Percentiles rank a stretch among this genome's conserved stretches.
Evolutionary conservation across 495 filamentous ascomycete genomes (phyloP).

Genomic region (Xylaria scruposa): DNA sequence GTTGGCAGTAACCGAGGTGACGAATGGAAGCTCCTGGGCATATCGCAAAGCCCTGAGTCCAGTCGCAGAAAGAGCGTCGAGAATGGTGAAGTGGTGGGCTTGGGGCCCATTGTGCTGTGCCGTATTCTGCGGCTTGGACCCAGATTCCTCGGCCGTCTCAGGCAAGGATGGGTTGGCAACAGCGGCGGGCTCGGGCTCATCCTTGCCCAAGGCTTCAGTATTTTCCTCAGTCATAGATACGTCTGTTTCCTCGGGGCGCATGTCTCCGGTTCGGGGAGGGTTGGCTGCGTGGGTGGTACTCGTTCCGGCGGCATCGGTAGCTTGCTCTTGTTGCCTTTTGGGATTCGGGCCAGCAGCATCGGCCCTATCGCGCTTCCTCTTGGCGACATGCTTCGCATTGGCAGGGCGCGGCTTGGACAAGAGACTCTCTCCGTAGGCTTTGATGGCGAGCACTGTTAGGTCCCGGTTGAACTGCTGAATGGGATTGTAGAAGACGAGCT

Average conservation of each 20-base stretch:
- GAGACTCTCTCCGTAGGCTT: slow-evolving; percentile 76
- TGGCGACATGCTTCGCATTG: slow-evolving; percentile 48
- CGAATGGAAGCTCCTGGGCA: slow-evolving; percentile 84
- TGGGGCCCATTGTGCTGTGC: slow-evolving; percentile 23
- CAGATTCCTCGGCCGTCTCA: slow-evolving; percentile 32
- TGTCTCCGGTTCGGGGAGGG: slow-evolving; percentile 20
- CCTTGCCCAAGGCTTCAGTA: not conserved
- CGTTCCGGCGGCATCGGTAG: slow-evolving; percentile 23
- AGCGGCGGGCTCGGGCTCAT: slow-evolving; percentile 7
- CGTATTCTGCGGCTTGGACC: slow-evolving; percentile 28
- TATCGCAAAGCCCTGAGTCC: slow-evolving; percentile 92
- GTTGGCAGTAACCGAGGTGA: slow-evolving; percentile 84
- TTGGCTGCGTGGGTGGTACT: slow-evolving; percentile 31
- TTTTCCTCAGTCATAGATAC: slow-evolving; percentile 24
- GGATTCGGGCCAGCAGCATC: slow-evolving; percentile 40
- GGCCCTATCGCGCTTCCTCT: slow-evolving; percentile 42
- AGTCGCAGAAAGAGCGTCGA: slow-evolving; percentile 94
- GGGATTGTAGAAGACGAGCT: slow-evolving; percentile 96
- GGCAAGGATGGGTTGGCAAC: not conserved
- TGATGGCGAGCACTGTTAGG: slow-evolving; percentile 88
- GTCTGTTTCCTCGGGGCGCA: slow-evolving; percentile 26
- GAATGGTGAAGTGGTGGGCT: slow-evolving; percentile 69
- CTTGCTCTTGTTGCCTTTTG: slow-evolving; percentile 35
- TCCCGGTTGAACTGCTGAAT: slow-evolving; percentile 99
- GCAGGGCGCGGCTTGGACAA: slow-evolving; percentile 51